Evolutionary conservation across 2,329 filamentous ascomycete genomes (phyloP), one percentile per base, ranked within the genome.

Genomic region (Thielaviopsis musarum): DNA sequence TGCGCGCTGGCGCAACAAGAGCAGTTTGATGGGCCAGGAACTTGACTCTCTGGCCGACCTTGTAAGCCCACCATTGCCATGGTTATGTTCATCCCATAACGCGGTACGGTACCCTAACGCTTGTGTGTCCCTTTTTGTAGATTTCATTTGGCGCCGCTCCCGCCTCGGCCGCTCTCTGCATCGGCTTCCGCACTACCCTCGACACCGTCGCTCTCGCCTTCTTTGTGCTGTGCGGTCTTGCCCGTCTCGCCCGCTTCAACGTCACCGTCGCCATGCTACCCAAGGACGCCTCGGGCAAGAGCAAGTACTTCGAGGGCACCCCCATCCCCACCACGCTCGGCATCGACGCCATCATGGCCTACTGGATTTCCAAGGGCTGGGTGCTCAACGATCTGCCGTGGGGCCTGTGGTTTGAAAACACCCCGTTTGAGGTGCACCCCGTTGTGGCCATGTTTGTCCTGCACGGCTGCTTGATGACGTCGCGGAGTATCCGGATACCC

Each of bases 21-120:
- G 88, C 67, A 94, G 88, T 66, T 77, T 98, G 69, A 97, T 98
- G 91, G 93, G 93, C 13, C 91, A 96, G 72, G 93, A 98, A 73
- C 76, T 98, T 59, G 93, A 98, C 71, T 97, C 91, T 6, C 78
- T 98, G 54, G 93, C 93, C 59, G 93, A 98, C 70, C 71, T 98
- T 77, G 90, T 95, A 84, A 28, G 81, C 15, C 13, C 15, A 28
- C 30, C 22, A 48, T 41, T n/a, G 10, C 17, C 9, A 5, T 34
- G 30, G 2, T 13, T 45, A 13, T 10, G 7, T 24, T 30, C 30
- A 15, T 10, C 12, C 53, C 30, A 24, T 45, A 2, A 30, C 26
- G 26, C 22, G 26, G 21, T 10, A 13, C 6, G 7, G 19, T 41
- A 41, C 21, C 58, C 52, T 58, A 58, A 54, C 30, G 22, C 57